phyloP scores from a whole-genome alignment of 495 filamentous ascomycete genomes.

The Aspergillus kassunensis region DNA sequence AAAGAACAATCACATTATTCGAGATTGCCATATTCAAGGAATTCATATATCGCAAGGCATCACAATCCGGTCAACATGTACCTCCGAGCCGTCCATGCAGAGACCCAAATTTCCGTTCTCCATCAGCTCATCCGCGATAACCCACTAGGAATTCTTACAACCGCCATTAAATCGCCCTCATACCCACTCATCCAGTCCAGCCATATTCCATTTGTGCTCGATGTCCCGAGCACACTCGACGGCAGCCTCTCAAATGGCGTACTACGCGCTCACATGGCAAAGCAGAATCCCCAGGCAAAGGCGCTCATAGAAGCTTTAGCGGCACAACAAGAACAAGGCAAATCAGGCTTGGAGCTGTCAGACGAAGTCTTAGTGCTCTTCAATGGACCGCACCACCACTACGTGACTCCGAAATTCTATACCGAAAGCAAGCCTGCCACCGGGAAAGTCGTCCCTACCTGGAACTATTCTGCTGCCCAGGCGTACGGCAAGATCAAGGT shows the following conservation, averaged over 20 bases:
- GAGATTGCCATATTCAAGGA: not conserved
- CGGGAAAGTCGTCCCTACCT: conserved; percentile 58
- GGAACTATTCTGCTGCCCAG: conserved; percentile 58
- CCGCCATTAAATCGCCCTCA: conserved; percentile 42
- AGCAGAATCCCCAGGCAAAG: conserved; percentile 53
- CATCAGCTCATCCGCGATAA: conserved; percentile 45
- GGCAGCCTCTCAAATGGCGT: conserved; percentile 23
- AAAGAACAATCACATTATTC: not conserved
- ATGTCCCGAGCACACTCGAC: conserved; percentile 31
- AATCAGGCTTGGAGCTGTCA: conserved; percentile 14
- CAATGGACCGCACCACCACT: conserved; percentile 47
- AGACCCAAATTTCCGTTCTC: conserved; percentile 9
- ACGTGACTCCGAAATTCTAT: conserved; percentile 60
- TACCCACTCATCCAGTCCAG: conserved; percentile 48
- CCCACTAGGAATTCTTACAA: conserved; percentile 53
- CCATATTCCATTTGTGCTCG: conserved; percentile 55
- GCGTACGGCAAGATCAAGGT: conserved; percentile 49
- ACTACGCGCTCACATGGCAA: conserved; percentile 54
- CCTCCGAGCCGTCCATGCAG: conserved; percentile 16
- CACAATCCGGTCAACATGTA: conserved; percentile 9
- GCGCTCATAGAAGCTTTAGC: conserved; percentile 45
- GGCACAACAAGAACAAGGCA: not conserved
- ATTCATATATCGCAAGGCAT: not conserved
- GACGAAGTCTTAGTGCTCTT: conserved; percentile 49
- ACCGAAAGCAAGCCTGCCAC: conserved; percentile 51